Conservation (phyloP, 164 flowering plant species). For the Aristolochia californica region DNA sequence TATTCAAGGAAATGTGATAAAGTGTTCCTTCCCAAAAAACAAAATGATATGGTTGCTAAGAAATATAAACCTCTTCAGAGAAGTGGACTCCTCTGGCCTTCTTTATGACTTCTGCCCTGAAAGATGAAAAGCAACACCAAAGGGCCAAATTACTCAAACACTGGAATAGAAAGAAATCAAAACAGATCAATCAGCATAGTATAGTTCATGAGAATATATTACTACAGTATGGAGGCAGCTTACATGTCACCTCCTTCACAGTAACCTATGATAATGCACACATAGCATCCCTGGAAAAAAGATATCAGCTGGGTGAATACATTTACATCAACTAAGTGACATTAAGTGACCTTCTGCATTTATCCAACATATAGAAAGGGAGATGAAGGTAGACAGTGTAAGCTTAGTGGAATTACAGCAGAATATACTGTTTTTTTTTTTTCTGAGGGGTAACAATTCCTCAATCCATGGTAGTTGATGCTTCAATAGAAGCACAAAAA, state of each 20-base stretch:
- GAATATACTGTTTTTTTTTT: too few relatives aligned
- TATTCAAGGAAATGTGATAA: not conserved
- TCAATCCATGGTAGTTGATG: too few relatives aligned
- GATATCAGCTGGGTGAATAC: not conserved
- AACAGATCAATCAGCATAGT: too few relatives aligned
- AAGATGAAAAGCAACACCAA: constrained; percentile 7
- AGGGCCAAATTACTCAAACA: not conserved
- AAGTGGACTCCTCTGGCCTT: constrained; percentile 61
- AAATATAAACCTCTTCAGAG: constrained; percentile 65
- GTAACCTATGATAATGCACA: constrained; percentile 87
- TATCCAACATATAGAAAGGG: too few relatives aligned
- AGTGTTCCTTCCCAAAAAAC: not conserved
- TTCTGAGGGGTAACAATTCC: too few relatives aligned
- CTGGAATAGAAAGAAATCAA: constrained; percentile 1
- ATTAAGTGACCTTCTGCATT: too few relatives aligned
- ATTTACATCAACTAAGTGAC: not conserved
- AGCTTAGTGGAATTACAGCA: too few relatives aligned
- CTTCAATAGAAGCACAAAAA: too few relatives aligned
- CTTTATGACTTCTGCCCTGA: constrained; percentile 84
- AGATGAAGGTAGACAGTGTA: too few relatives aligned
- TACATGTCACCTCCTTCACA: constrained; percentile 99
- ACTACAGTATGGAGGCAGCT: constrained; percentile 19
- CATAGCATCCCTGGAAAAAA: constrained; percentile 80
- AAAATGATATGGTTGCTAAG: not conserved
- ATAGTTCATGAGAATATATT: constrained; percentile 5